These are phyloP conservation scores for Meira miltonrushii DNA, from an alignment of 1,284 basidiomycete genomes.

Conservation along the genomic window DNA sequence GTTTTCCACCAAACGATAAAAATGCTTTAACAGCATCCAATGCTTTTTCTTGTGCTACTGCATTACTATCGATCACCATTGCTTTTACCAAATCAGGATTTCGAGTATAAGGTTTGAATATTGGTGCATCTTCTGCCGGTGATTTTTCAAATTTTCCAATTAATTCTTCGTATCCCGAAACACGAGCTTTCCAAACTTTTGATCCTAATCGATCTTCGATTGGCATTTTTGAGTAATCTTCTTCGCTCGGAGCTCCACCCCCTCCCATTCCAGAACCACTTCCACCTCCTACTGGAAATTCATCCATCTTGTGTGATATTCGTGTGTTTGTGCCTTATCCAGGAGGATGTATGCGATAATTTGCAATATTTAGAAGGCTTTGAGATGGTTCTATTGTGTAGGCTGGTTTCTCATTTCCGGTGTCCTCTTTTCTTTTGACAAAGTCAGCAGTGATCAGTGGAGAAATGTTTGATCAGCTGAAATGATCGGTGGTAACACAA, in stretches of 20 bases:
- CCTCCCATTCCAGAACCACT: conserved; percentile 7
- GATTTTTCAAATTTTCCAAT: conserved; percentile 55
- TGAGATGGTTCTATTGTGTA: no score
- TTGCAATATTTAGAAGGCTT: no score
- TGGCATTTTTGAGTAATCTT: conserved; percentile 80
- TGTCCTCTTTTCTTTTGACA: no score
- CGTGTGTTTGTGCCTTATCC: no score
- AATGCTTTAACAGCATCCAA: conserved; percentile 70
- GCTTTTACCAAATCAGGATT: conserved; percentile 60
- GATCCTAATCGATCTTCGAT: conserved; percentile 77
- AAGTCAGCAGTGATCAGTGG: no score
- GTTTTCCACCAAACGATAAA: conserved; percentile 86
- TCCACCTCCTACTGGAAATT: conserved; percentile 24
- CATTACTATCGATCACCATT: conserved; percentile 69
- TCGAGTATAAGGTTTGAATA: conserved; percentile 76
- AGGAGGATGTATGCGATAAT: no score
- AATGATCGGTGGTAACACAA: no score
- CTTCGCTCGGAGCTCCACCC: conserved; percentile 58
- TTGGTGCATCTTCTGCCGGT: conserved; percentile 84
- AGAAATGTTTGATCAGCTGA: no score
- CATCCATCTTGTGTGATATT: conserved; percentile 11
- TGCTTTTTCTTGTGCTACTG: conserved; percentile 95
- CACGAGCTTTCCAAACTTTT: conserved; percentile 93
- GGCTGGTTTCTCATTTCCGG: no score
- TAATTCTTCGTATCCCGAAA: conserved; percentile 85